phyloP scores from a whole-genome alignment of 2,329 filamentous ascomycete species.

The Emmonsiellopsis sp. region DNA sequence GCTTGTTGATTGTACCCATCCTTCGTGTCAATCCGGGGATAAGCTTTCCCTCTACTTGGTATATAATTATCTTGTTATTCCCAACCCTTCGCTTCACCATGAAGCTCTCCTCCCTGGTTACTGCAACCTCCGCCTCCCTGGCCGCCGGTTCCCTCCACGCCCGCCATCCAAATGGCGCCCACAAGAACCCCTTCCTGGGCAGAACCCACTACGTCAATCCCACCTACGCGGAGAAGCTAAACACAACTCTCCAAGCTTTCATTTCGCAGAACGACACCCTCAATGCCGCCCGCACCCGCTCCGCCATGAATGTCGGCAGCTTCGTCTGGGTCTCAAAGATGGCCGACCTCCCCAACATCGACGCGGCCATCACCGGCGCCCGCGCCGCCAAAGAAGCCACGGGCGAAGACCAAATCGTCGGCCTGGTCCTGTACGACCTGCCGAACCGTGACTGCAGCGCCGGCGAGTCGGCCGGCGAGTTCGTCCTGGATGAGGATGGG shows the following conservation, averaged over 20 bases:
- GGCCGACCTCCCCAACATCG: slow-evolving; percentile 29
- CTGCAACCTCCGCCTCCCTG: neutral
- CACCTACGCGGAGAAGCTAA: slow-evolving; percentile 35
- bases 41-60: too few relatives aligned
- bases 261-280: slow-evolving; percentile 25
- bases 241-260: slow-evolving; percentile 31
- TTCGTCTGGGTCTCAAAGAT: slow-evolving; percentile 38
- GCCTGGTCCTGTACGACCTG: slow-evolving; percentile 39
- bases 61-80: too few relatives aligned
- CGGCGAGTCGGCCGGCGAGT: slow-evolving; percentile 36
- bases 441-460: slow-evolving; percentile 40
- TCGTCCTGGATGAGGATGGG: slow-evolving; percentile 28
- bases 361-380: slow-evolving; percentile 32
- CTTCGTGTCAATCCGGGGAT: too few relatives aligned
- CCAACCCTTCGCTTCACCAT: neutral
- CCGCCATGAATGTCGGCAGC: slow-evolving; percentile 33
- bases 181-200: slow-evolving; percentile 39
- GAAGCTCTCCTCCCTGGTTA: neutral
- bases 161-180: neutral
- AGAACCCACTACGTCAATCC: slow-evolving; percentile 42
- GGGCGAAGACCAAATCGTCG: slow-evolving; percentile 32
- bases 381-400: slow-evolving; percentile 27
- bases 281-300: slow-evolving; percentile 31
- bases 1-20: too few relatives aligned
- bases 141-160: neutral